phyloP scores from a whole-genome alignment of 2,329 filamentous ascomycete genomes.

The Emericellopsis cladophorae region DNA sequence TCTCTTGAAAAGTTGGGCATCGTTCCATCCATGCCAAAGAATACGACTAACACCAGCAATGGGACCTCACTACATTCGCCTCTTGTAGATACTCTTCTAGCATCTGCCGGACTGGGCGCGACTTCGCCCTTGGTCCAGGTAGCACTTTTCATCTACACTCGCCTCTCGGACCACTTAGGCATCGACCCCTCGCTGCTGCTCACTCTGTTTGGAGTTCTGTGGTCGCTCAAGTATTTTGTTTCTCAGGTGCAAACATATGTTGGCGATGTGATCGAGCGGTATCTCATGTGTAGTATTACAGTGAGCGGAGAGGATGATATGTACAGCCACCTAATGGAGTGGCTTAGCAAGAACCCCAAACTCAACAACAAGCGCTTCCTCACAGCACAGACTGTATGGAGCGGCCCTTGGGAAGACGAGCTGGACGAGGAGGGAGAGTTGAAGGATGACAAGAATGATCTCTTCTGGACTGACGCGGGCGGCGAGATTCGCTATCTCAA shows the following conservation, averaged over 20 bases:
- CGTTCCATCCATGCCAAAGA: neutral
- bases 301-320: conserved; percentile 44
- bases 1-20: conserved; percentile 12
- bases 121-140: conserved; percentile 26
- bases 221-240: conserved; percentile 27
- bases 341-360: conserved; percentile 38
- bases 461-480: conserved; percentile 23
- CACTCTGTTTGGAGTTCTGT: conserved; percentile 30
- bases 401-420: conserved; percentile 43
- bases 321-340: conserved; percentile 45
- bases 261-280: conserved; percentile 22
- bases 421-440: conserved; percentile 24
- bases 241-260: conserved; percentile 20
- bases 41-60: conserved; percentile 8
- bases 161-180: conserved; percentile 29
- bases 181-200: conserved; percentile 35
- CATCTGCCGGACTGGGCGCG: conserved; percentile 21
- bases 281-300: conserved; percentile 39
- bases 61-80: conserved; percentile 11
- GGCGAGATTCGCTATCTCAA: conserved; percentile 35
- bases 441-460: conserved; percentile 11
- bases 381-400: conserved; percentile 41
- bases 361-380: conserved; percentile 38
- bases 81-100: conserved; percentile 30
- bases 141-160: conserved; percentile 31